Conservation (phyloP, 208 protist species). For the Trypanosoma platydactyli region DNA sequence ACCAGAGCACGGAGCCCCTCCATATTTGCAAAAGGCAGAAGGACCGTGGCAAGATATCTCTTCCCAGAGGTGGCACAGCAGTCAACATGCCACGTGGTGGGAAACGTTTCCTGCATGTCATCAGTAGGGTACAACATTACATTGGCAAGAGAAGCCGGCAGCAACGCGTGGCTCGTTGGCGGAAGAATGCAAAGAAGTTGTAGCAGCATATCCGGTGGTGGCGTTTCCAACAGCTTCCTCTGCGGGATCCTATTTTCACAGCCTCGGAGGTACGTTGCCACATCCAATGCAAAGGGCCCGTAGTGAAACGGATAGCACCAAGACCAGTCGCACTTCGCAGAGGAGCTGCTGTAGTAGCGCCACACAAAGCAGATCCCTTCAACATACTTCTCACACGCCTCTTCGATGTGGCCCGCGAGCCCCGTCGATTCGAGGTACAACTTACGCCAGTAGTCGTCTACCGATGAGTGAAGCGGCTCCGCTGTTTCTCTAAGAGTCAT, state of each 20-base stretch:
- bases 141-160: slow-evolving; percentile 52
- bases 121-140: slow-evolving; percentile 43
- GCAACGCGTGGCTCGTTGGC: slow-evolving; percentile 43
- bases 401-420: slow-evolving; percentile 31
- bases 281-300: slow-evolving; percentile 64
- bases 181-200: slow-evolving; percentile 86
- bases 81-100: slow-evolving; percentile 67
- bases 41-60: slow-evolving; percentile 66
- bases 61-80: slow-evolving; percentile 54
- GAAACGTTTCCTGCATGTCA: slow-evolving; percentile 60
- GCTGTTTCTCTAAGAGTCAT: slow-evolving; percentile 45
- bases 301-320: slow-evolving; percentile 86
- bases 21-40: slow-evolving; percentile 75
- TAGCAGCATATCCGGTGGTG: slow-evolving; percentile 52
- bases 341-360: slow-evolving; percentile 78
- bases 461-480: slow-evolving; percentile 31
- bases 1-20: slow-evolving; percentile 40
- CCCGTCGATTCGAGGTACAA: slow-evolving; percentile 51
- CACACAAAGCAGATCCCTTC: slow-evolving; percentile 79
- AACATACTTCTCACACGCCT: slow-evolving; percentile 72
- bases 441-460: slow-evolving; percentile 53
- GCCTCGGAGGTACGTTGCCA: slow-evolving; percentile 47
- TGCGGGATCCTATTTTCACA: slow-evolving; percentile 36
- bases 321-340: slow-evolving; percentile 57
- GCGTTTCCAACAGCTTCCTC: slow-evolving; percentile 35